Conservation (phyloP, 129 eudicot genomes). For the carrot (Daucus carota) region DNA sequence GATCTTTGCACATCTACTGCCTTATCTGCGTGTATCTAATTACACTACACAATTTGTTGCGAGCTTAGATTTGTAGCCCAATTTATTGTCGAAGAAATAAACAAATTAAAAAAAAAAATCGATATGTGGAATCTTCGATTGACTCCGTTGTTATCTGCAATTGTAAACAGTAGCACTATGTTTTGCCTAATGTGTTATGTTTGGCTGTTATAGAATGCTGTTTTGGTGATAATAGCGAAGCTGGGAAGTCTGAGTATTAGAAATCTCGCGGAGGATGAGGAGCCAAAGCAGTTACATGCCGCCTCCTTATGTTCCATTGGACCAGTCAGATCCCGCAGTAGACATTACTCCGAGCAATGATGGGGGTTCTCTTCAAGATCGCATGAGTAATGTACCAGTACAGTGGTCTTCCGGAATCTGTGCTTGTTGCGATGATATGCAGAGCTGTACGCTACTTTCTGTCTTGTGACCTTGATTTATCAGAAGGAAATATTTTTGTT, state of each 20-base stretch:
- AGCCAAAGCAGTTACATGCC: constrained; percentile 56
- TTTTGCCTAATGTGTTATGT: background rate
- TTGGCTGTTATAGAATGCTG: constrained; percentile 19
- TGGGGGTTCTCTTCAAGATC: constrained; percentile 16
- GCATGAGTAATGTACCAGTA: constrained; percentile 20
- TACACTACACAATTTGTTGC: background rate
- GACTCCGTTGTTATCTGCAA: background rate
- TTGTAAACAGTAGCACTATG: background rate
- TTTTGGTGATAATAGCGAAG: constrained; percentile 3
- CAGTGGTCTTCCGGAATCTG: constrained; percentile 98
- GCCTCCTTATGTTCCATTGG: constrained; percentile 76
- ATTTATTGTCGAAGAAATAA: background rate
- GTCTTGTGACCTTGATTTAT: constrained; percentile 39
- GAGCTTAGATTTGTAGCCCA: background rate
- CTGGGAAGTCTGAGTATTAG: background rate
- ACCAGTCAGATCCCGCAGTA: constrained; percentile 44
- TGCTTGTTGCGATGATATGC: constrained; percentile 93
- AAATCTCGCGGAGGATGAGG: constrained; percentile 28
- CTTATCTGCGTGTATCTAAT: background rate
- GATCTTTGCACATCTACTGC: background rate
- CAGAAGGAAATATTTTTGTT: constrained; percentile 27
- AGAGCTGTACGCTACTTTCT: constrained; percentile 84
- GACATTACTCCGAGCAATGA: constrained; percentile 23
- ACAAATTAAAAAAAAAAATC: too few species aligned
- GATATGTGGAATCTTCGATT: background rate